Conservation (phyloP, 768 basidiomycete species). For the Chlorophyllum brunneum region DNA sequence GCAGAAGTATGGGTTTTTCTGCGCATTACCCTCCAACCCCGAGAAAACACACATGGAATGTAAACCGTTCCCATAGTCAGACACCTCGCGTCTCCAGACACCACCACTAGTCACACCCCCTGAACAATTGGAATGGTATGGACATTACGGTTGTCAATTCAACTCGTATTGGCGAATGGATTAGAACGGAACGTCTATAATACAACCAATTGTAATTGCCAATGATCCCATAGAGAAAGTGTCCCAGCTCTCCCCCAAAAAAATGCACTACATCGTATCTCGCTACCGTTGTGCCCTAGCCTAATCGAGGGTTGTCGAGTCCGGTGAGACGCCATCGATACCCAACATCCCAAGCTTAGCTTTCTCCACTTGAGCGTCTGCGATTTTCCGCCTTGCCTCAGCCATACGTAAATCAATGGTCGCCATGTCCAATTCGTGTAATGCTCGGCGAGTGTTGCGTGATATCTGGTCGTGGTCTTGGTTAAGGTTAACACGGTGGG, state of each 20-base stretch:
- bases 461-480: slow-evolving; percentile 4
- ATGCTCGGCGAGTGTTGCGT: slow-evolving; percentile 34
- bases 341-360: slow-evolving; percentile 61
- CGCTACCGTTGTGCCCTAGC: too few species aligned
- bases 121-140: background rate
- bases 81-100: background rate
- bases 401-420: slow-evolving; percentile 57
- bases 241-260: background rate
- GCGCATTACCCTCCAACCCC: slow-evolving; percentile 64
- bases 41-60: slow-evolving; percentile 65
- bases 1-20: slow-evolving; percentile 73
- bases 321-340: slow-evolving; percentile 34
- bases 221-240: background rate
- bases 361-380: slow-evolving; percentile 56
- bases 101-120: background rate
- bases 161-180: background rate
- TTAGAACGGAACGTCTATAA: background rate
- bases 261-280: background rate
- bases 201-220: slow-evolving; percentile 1
- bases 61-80: slow-evolving; percentile 51
- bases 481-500: background rate
- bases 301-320: background rate
- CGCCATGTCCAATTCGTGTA: slow-evolving; percentile 60
- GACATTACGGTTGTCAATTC: background rate
- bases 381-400: slow-evolving; percentile 53